Base-by-base conservation (phyloP, 257 asterid species). In the Ilex aquifolium region DNA sequence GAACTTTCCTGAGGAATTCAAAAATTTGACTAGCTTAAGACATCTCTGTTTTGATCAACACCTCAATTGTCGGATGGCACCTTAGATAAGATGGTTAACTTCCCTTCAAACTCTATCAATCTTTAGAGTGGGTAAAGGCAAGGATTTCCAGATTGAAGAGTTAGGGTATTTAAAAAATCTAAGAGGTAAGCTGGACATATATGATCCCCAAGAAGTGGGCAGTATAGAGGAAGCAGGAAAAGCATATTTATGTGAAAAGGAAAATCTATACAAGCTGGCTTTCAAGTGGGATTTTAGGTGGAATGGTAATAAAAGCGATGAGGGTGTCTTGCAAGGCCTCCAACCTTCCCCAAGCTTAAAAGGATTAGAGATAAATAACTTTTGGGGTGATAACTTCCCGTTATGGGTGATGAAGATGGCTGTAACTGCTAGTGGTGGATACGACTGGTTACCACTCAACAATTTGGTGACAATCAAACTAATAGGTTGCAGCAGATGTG, bases 281-380 rank as follows among this genome's bases (percentile, higher is more conserved):
- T 53, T 60, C 17, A 11, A 31, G 64, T 78, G 82, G 4, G 10
- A 30, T 8, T 13, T n/a, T 13, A 31, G 1, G 31, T 36, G 40
- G 44, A 53, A n/a, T 13, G 59, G 56, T 11, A 42, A 10, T 10
- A 13, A 2, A 6, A 50, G 65, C 16, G 62, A 71, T 56, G 66
- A 57, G 17, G 14, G 16, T 30, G 71, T 71, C 10, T 46, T 71
- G 64, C 80, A 78, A 11, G 76, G 79, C 39, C 72, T 78, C 13
- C 54, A 60, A 56, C 79, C 82, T 11, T 74, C 70, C 56, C 55
- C 56, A 8, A 27, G 39, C 58, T 6, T 71, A 15, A 60, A 68
- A 42, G 10, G 42, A 10, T 27, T 68, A 31, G 4, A 4, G 2
- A 55, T 74, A 7, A 0, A 2, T 4, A 11, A 61, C 30, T 77